Base-by-base conservation (phyloP, 2,329 filamentous ascomycete species). In the Elsinoe necatrix region DNA sequence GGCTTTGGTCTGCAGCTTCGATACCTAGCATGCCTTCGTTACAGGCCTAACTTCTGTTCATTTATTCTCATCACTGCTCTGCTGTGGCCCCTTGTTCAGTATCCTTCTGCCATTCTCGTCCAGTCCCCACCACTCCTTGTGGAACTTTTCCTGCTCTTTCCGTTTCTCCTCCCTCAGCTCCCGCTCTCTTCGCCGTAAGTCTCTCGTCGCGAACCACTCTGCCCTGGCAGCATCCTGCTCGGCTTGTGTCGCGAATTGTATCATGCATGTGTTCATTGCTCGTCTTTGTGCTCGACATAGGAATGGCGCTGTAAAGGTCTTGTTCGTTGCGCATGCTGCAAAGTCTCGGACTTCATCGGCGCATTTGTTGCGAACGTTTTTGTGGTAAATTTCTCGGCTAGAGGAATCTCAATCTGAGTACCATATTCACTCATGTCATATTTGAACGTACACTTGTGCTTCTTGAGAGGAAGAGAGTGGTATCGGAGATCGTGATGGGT, bases 191-290 rank as follows among this genome's bases (percentile, higher is more conserved):
- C 83, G 80, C 57, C 91, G 79, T 73, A 89, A 82, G 64, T 88
- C 77, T 54, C 88, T 80, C 61, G 81, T 79, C 54, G 83, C 82
- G 71, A 97, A 97, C 93, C 93, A 98, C 69, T 97, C 90, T 71
- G 90, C 87, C 54, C 93, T 79, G 61, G 93, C 93, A 21, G 83
- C 84, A 73, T 98, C 93, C 71, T 95, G 81, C 69, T 95, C 89
- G 56, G 80, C 83, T 61, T 84, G 87, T 61, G 88, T 95, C 56
- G 92, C 91, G 74, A 95, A 86, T 57, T 79, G 72, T 63, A 91
- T 79, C 90, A 98, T 96, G 76, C 93, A 98, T 60, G 77, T 79
- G 74, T 98, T 98, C 93, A 98, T 98, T 34, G 80, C 78, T 61
- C 85, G 83, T 66, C 90, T 86, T 67, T 91, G 80, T 50, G 79